Evolutionary conservation across 2,329 filamentous ascomycete genomes (phyloP), one percentile per base, ranked within the genome.

Genomic region (Colletotrichum caudatum): DNA sequence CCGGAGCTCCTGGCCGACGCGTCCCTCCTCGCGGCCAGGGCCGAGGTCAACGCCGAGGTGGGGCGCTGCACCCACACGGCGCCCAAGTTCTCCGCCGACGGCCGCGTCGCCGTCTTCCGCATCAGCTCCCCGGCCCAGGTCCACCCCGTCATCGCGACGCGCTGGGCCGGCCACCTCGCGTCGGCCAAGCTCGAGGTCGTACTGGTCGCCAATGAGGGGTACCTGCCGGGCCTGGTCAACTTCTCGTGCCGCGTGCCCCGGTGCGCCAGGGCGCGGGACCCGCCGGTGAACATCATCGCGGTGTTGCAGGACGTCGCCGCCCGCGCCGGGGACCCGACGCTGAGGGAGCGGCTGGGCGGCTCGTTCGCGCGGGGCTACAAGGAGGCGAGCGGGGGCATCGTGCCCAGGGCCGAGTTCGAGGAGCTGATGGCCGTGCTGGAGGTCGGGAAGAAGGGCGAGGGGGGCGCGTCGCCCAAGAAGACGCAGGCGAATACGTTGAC

Each of bases 351-450:
- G 18, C 76, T 92, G 14, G 90, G 91, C 0, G 86, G 90, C 59
- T 89, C 85, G 35, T 93, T 92, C 76, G 91, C 90, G 0, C 84
- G 87, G 64, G 91, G 91, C 0, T 91, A 93, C 73, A 91, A 90
- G 71, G 90, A 92, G 76, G 91, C 90, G 0, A 91, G 88, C 59
- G 91, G 91, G 1, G 91, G 91, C 0, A 71, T 91, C 57, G 87
- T 93, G 0, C 84, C 84, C 0, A 84, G 80, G 14, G 84, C 83
- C 1, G 89, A 91, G 70, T 93, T 92, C 77, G 90, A 92, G 72
- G 90, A 92, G 76, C 78, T 93, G 18, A 88, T 91, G 82, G 80
- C 80, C 5, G 76, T 89, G 18, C 83, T 92, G 80, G 85, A 87
- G 63, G 80, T 92, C 51, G 89, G 89, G 0, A 87, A 88, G 78